Evolutionary conservation across 2,329 filamentous ascomycete species (phyloP), one percentile per base, ranked within the genome.

Genomic region (Hypoxylon sp.): DNA sequence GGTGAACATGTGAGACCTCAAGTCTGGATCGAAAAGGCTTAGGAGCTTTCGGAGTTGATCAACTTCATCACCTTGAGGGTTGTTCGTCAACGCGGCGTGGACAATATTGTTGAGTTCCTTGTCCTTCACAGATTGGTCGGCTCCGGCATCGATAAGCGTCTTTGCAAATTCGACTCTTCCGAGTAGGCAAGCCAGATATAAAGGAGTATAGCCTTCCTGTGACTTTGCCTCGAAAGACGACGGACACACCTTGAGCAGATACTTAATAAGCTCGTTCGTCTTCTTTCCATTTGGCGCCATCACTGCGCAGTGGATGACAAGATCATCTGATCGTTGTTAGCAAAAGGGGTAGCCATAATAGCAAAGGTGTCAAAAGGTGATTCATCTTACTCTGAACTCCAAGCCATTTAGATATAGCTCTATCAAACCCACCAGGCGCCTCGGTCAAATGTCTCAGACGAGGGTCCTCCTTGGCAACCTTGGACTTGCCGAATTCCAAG

Each of bases 251-350:
- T 88, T 82, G 53, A 92, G 77, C 1, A 96, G 80, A 69, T 92
- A 92, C 59, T 88, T 80, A 33, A 96, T 80, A 3, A 93, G 76
- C 30, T 81, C 80, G 16, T 84, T 78, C 0, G 86, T 82, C 2
- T 83, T 73, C 1, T 78, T 70, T 11, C 70, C 72, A 6, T 73
- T 72, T 16, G 76, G 66, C 18, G 81, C 82, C 72, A 88, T 74
- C 4, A 93, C 80, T 1, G 87, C 89, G 66, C 85, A 88, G 73
- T 93, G 91, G 1, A 94, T 84, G 8, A 87, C 83, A 42, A 91
- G 79, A 54, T 90, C 85, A 72, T 84, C 88, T 87, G 69, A 54
- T 45, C 11, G 33, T 8, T 58, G 22, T 73, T 78, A 73, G 67
- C 33, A 36, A 58, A 42, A 54, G 2, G 24, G 5, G 26, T 12